Evolutionary conservation across 2,329 filamentous ascomycete genomes (phyloP).

Genomic region (Arthrobotrys iridis): DNA sequence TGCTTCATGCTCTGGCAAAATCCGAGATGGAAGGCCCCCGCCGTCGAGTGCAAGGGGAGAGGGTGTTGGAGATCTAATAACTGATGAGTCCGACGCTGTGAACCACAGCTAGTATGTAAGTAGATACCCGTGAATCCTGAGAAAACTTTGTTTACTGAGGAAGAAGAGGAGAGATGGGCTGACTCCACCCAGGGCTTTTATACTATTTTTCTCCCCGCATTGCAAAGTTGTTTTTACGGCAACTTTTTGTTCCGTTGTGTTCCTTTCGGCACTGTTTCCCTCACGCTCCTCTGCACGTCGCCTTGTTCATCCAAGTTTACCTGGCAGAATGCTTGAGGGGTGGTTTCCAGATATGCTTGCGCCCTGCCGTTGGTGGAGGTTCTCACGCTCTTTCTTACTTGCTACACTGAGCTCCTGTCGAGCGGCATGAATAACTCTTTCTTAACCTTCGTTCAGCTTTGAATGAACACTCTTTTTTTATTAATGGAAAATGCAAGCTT

Average conservation of each 20-base stretch:
- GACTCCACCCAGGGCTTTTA: background rate
- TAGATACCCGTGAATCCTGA: too few relatives aligned
- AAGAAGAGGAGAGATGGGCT: background rate
- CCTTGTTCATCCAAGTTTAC: background rate
- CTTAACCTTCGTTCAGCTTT: background rate
- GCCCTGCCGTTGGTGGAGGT: background rate
- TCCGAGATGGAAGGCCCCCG: background rate
- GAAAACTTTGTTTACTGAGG: too few relatives aligned
- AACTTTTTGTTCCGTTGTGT: conserved; percentile 2
- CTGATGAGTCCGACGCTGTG: too few relatives aligned
- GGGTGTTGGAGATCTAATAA: too few relatives aligned
- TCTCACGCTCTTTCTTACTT: background rate
- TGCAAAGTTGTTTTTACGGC: conserved; percentile 17
- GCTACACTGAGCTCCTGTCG: too few relatives aligned
- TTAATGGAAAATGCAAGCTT: background rate
- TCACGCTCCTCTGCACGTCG: conserved; percentile 10
- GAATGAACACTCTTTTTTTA: background rate
- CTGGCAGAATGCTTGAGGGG: background rate
- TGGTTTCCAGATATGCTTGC: too few relatives aligned
- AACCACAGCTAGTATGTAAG: too few relatives aligned
- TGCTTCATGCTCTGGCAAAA: conserved; percentile 17
- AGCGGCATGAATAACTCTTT: too few relatives aligned
- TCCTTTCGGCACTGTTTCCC: background rate
- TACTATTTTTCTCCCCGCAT: background rate
- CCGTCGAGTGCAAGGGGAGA: background rate